phyloP scores from a whole-genome alignment of 179 eudicot species.

The Sideroxylon spinosum region DNA sequence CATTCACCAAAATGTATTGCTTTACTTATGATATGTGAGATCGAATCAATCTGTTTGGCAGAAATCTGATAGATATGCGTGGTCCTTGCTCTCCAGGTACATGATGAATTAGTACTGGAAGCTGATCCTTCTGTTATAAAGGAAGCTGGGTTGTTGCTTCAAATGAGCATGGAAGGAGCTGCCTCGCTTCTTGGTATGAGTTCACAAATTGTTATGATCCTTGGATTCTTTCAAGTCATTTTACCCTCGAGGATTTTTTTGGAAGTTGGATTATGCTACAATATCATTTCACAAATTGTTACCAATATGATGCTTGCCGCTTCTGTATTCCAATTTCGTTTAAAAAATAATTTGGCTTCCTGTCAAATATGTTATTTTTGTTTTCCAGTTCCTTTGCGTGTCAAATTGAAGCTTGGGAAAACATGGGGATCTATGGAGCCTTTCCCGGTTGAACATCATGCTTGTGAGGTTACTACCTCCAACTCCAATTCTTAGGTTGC shows the following conservation, averaged over 20 bases:
- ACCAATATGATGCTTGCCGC: not conserved
- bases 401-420: slow-evolving; percentile 76
- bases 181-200: slow-evolving; percentile 64
- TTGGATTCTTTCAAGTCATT: not conserved
- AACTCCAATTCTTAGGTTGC: slow-evolving; percentile 25
- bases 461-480: slow-evolving; percentile 17
- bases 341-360: not conserved
- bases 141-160: slow-evolving; percentile 71
- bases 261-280: not conserved
- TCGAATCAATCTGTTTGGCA: not conserved
- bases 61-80: not conserved
- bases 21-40: not conserved
- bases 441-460: slow-evolving; percentile 27
- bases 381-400: slow-evolving; percentile 74
- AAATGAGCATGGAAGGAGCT: slow-evolving; percentile 83
- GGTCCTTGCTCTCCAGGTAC: slow-evolving; percentile 49
- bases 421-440: slow-evolving; percentile 96
- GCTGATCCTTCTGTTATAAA: slow-evolving; percentile 65
- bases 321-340: not conserved
- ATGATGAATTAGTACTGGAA: slow-evolving; percentile 91
- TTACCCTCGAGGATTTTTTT: not conserved
- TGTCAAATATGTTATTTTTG: slow-evolving; percentile 1
- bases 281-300: too few relatives aligned
- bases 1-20: not conserved
- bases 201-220: not conserved